phyloP scores from a whole-genome alignment of 257 asterid species.

The Avicennia marina region DNA sequence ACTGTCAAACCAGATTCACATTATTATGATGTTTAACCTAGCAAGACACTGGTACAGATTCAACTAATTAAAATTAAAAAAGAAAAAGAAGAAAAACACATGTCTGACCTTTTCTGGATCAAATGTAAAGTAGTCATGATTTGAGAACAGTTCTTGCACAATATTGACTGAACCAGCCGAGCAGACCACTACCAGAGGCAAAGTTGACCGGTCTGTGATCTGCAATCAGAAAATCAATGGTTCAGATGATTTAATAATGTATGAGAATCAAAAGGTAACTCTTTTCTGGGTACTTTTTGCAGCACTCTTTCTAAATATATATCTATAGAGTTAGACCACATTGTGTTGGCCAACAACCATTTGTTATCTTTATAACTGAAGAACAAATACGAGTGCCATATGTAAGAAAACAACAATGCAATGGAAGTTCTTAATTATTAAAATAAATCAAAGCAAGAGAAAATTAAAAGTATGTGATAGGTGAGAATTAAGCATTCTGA shows the following conservation, averaged over 20 bases:
- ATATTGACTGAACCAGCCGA: conserved; percentile 44
- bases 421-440: too few species aligned
- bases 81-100: neutral
- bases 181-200: conserved; percentile 69
- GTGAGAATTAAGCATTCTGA: neutral
- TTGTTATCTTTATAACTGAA: neutral
- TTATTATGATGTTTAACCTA: too few species aligned
- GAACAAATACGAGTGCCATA: too few species aligned
- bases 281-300: conserved; percentile 6
- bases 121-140: conserved; percentile 60
- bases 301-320: neutral
- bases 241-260: conserved; percentile 21
- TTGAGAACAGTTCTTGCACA: conserved; percentile 50
- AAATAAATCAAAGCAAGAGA: neutral
- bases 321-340: conserved; percentile 8
- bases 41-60: too few species aligned
- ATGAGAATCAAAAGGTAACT: conserved; percentile 12
- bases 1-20: too few species aligned
- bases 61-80: neutral
- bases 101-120: conserved; percentile 86
- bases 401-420: neutral
- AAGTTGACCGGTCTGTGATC: conserved; percentile 50
- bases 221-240: conserved; percentile 36
- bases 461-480: conserved; percentile 1
- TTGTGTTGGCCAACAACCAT: neutral